These are phyloP conservation scores for Schizosaccharomyces osmophilus DNA, from an alignment of 805 yeast species.

Conservation along the genomic window DNA sequence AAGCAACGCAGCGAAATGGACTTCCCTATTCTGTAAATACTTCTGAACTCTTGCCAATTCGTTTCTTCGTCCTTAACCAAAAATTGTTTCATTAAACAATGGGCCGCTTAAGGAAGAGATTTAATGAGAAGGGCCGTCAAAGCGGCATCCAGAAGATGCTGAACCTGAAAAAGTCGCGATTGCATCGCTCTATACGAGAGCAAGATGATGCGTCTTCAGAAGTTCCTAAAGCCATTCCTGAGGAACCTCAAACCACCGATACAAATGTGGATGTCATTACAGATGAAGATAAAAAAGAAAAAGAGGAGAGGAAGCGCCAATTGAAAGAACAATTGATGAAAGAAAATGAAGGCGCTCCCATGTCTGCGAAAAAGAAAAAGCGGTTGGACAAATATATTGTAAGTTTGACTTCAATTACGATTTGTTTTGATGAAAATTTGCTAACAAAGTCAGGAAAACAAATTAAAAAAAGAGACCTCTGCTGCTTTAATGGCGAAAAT, in stretches of 20 bases:
- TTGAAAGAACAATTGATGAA: not conserved
- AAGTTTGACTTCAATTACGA: not conserved
- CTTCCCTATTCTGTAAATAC: too few relatives aligned
- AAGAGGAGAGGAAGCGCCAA: not conserved
- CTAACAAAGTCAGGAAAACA: constrained; percentile 30
- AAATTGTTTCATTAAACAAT: constrained; percentile 14
- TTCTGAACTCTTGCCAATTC: too few relatives aligned
- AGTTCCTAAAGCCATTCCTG: not conserved
- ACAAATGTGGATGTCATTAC: constrained; percentile 4
- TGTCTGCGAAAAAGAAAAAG: not conserved
- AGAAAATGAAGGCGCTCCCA: not conserved
- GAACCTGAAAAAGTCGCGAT: constrained; percentile 38
- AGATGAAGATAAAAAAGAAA: not conserved
- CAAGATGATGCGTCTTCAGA: constrained; percentile 12
- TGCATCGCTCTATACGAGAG: constrained; percentile 34
- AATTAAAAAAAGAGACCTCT: constrained; percentile 68
- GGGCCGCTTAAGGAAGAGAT: constrained; percentile 64
- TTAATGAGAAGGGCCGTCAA: constrained; percentile 64
- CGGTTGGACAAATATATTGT: constrained; percentile 3
- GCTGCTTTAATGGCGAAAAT: constrained; percentile 51
- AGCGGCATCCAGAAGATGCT: constrained; percentile 66
- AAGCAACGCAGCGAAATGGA: too few relatives aligned
- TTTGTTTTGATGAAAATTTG: not conserved
- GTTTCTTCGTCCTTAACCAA: too few relatives aligned
- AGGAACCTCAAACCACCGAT: not conserved